phyloP scores from a whole-genome alignment of 345 rosid genomes.

The Rhizophora mangle region DNA sequence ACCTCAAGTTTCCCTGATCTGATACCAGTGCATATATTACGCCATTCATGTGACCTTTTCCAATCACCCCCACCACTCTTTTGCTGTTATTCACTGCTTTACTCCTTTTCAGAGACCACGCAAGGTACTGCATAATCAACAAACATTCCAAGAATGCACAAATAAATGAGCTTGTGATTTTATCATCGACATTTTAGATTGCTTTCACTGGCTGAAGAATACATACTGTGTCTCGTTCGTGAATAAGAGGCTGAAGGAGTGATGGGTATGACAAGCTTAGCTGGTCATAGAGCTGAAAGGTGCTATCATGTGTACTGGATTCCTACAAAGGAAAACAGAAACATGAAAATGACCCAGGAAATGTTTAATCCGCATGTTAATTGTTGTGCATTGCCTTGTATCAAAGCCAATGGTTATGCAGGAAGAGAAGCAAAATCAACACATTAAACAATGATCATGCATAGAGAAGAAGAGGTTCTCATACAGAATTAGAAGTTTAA shows the following conservation, averaged over 20 bases:
- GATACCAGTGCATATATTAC: conserved; percentile 72
- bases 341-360: too few relatives aligned
- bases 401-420: too few relatives aligned
- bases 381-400: too few relatives aligned
- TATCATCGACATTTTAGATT: too few relatives aligned
- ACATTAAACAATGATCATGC: too few relatives aligned
- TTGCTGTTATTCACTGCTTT: conserved; percentile 75
- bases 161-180: too few relatives aligned
- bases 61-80: conserved; percentile 83
- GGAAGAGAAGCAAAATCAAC: too few relatives aligned
- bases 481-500: too few relatives aligned
- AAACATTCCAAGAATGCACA: not conserved
- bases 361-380: too few relatives aligned
- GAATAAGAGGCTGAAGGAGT: conserved; percentile 66
- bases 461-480: too few relatives aligned
- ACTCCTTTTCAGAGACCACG: conserved; percentile 93
- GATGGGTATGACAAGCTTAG: conserved; percentile 73
- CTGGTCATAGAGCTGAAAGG: conserved; percentile 60
- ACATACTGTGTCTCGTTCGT: conserved; percentile 88
- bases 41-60: conserved; percentile 91
- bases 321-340: conserved; percentile 32
- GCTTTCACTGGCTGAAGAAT: not conserved
- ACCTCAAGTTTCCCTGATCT: conserved; percentile 68
- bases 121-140: conserved; percentile 55
- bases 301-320: conserved; percentile 36